Evolutionary conservation across 345 rosid genomes (phyloP).

Genomic region (Heritiera fomes): DNA sequence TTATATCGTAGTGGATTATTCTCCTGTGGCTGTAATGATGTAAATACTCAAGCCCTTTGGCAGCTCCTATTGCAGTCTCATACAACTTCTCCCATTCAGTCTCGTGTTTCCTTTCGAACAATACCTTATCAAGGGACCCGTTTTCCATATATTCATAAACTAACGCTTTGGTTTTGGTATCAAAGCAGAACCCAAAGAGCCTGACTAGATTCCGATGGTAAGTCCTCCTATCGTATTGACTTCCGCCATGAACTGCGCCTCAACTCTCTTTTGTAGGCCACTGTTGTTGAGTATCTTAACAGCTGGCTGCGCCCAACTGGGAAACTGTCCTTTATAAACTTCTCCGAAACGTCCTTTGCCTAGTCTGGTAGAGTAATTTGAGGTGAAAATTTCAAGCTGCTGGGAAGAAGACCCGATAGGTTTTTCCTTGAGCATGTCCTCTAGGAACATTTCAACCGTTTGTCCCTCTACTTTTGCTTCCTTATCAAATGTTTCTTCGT

Average conservation of each 20-base stretch:
- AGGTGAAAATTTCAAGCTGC: constrained; percentile 16
- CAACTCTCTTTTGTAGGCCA: constrained; percentile 20
- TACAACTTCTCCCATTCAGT: constrained; percentile 20
- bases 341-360: constrained; percentile 34
- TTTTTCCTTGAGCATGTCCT: too few relatives aligned
- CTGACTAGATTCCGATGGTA: constrained; percentile 36
- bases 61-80: constrained; percentile 20
- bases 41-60: constrained; percentile 25
- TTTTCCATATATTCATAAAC: constrained; percentile 45
- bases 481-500: not conserved
- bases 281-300: constrained; percentile 25
- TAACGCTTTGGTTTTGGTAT: constrained; percentile 23
- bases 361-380: constrained; percentile 20
- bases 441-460: constrained; percentile 18
- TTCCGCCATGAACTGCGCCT: constrained; percentile 45
- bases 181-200: constrained; percentile 38
- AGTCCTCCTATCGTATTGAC: constrained; percentile 41
- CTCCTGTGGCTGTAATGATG: constrained; percentile 24
- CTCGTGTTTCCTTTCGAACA: not conserved
- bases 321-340: constrained; percentile 31
- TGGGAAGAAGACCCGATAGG: not conserved
- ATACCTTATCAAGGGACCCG: constrained; percentile 32
- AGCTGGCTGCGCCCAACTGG: constrained; percentile 12
- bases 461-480: not conserved
- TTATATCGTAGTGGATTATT: constrained; percentile 27